These are phyloP conservation scores for Gaertneriomyces semiglobifer DNA, from an alignment of 192 early-diverging fungal genomes.

Conservation along the genomic window DNA sequence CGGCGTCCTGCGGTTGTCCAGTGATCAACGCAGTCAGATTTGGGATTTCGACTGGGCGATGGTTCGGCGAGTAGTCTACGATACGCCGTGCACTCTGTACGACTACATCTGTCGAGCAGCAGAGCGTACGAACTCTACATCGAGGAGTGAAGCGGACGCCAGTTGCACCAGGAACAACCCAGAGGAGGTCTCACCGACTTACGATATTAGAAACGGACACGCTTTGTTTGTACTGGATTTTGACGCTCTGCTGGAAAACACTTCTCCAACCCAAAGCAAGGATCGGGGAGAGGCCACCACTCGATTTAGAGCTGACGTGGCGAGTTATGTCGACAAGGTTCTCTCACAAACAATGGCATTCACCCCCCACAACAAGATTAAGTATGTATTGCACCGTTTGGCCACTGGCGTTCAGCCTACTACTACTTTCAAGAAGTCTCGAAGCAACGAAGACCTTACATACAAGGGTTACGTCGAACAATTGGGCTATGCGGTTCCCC, in stretches of 20 bases:
- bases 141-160: constrained; percentile 10
- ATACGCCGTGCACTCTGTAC: constrained; percentile 20
- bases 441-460: constrained; percentile 11
- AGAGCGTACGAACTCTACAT: not conserved
- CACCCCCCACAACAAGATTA: constrained; percentile 37
- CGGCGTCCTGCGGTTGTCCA: not conserved
- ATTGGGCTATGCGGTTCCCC: constrained; percentile 33
- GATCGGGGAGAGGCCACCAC: constrained; percentile 9
- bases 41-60: constrained; percentile 36
- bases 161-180: not conserved
- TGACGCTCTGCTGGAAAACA: not conserved
- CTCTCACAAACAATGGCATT: constrained; percentile 27
- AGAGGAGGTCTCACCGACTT: no score
- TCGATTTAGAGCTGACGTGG: constrained; percentile 6
- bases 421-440: constrained; percentile 19
- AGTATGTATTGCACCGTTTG: constrained; percentile 26
- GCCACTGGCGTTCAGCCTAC: constrained; percentile 7
- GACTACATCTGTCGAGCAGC: constrained; percentile 27
- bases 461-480: constrained; percentile 31
- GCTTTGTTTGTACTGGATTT: no score
- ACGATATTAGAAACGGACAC: no score
- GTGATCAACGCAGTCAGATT: not conserved
- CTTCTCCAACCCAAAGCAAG: not conserved
- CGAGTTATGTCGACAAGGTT: constrained; percentile 20
- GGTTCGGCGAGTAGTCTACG: constrained; percentile 18